Conservation (phyloP, 208 protist species). For the Leishmania arabica region DNA sequence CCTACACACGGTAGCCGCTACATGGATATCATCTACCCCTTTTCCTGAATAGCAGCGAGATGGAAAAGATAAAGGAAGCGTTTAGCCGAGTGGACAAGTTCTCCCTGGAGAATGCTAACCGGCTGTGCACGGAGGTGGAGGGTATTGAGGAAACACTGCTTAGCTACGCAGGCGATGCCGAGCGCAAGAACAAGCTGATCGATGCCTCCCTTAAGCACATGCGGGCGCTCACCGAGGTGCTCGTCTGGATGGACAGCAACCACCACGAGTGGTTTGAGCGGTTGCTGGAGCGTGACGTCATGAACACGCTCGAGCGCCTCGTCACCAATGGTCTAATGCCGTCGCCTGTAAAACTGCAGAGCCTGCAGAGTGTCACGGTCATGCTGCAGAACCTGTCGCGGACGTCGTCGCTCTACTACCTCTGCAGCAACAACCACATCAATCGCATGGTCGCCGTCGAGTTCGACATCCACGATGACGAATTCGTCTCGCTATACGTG, state of each 20-base stretch:
- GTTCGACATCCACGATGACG: conserved; percentile 79
- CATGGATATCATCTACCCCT: neutral
- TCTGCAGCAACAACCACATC: conserved; percentile 90
- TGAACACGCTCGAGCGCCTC: conserved; percentile 70
- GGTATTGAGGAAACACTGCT: conserved; percentile 24
- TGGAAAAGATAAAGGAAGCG: conserved; percentile 34
- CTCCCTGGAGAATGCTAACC: conserved; percentile 56
- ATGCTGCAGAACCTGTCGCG: conserved; percentile 80
- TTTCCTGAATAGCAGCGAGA: neutral
- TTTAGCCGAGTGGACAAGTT: conserved; percentile 34
- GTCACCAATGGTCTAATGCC: conserved; percentile 63
- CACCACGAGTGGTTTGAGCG: conserved; percentile 64
- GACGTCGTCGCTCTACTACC: conserved; percentile 64
- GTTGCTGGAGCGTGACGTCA: conserved; percentile 67
- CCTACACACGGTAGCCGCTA: neutral
- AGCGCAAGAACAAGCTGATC: conserved; percentile 6
- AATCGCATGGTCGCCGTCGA: conserved; percentile 85
- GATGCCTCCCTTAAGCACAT: conserved; percentile 37
- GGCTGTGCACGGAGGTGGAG: conserved; percentile 57
- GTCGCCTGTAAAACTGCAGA: conserved; percentile 60
- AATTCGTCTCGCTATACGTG: conserved; percentile 77
- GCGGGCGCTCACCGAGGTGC: conserved; percentile 69
- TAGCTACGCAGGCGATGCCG: conserved; percentile 4
- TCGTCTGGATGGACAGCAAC: conserved; percentile 87
- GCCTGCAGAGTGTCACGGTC: conserved; percentile 71